A percentile compares a stretch with the other conserved stretches of the same genome.
Conservation (phyloP, 257 asterid species). For the Solanum lycopersicoides region DNA sequence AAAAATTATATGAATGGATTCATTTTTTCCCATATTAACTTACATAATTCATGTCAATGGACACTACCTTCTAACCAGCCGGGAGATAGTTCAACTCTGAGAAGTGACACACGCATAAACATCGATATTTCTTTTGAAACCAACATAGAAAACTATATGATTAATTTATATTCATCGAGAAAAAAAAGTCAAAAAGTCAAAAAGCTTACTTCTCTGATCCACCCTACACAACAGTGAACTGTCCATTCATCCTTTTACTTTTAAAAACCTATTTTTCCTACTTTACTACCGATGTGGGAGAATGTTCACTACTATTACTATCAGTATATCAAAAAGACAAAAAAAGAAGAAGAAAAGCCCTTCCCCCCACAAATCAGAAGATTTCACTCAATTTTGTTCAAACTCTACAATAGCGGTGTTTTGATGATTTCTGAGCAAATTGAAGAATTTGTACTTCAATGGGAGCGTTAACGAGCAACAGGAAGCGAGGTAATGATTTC, state of each 20-base stretch:
- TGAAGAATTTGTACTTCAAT: constrained; percentile 9
- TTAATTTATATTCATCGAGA: too few relatives aligned
- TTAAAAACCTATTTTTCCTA: too few relatives aligned
- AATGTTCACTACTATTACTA: too few relatives aligned
- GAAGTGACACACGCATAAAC: background rate
- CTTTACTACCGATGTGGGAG: too few relatives aligned
- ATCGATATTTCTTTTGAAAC: background rate
- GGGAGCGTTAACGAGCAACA: constrained; percentile 47
- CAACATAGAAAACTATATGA: too few relatives aligned
- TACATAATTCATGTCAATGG: background rate
- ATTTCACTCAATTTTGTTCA: background rate
- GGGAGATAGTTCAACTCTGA: background rate
- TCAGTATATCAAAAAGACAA: background rate
- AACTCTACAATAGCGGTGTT: background rate
- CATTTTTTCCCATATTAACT: too few relatives aligned
- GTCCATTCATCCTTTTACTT: too few relatives aligned
- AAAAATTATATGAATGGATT: too few relatives aligned
- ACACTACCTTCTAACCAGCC: background rate
- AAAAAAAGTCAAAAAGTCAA: too few relatives aligned
- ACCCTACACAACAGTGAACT: too few relatives aligned
- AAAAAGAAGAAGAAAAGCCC: background rate
- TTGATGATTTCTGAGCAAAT: background rate
- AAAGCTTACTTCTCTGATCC: too few relatives aligned
- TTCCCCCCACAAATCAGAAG: background rate
- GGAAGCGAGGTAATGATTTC: constrained; percentile 43